Evolutionary conservation across 139 green algal species (phyloP).

Genomic region (Chlorella sp.): DNA sequence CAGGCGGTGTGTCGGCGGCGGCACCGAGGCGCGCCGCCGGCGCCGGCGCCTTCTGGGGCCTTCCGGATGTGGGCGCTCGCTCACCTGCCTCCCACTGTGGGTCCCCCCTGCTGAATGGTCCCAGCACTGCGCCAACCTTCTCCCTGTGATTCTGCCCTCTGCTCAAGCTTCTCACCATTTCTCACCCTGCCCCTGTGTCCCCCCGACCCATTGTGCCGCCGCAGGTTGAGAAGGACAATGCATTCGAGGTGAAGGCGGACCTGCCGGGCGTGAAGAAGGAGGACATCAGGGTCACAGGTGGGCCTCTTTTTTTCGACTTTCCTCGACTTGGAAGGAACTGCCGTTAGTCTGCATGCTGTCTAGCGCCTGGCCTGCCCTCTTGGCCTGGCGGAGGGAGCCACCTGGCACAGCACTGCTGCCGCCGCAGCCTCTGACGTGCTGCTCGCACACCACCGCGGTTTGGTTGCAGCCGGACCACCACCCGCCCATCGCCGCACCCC

Average conservation of each 20-base stretch:
- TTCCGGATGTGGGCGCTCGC: background rate
- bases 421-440: too few relatives aligned
- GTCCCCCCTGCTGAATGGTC: too few relatives aligned
- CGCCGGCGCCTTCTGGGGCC: background rate
- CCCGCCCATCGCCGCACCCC: too few relatives aligned
- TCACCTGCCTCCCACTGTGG: background rate
- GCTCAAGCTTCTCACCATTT: background rate
- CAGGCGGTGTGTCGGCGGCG: background rate
- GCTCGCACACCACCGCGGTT: too few relatives aligned
- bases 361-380: too few relatives aligned
- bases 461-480: too few relatives aligned
- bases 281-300: slow-evolving; percentile 32
- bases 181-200: background rate
- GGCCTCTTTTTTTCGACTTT: background rate
- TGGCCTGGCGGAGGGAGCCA: too few relatives aligned
- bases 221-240: slow-evolving; percentile 35
- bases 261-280: slow-evolving; percentile 48
- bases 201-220: too few relatives aligned
- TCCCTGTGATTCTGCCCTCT: background rate
- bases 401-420: too few relatives aligned
- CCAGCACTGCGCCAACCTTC: background rate
- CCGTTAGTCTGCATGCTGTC: too few relatives aligned
- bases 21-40: background rate
- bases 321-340: too few relatives aligned
- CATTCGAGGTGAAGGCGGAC: slow-evolving; percentile 46